Conservation (phyloP, 2,329 filamentous ascomycete species). For the Calonectria henricotiae region DNA sequence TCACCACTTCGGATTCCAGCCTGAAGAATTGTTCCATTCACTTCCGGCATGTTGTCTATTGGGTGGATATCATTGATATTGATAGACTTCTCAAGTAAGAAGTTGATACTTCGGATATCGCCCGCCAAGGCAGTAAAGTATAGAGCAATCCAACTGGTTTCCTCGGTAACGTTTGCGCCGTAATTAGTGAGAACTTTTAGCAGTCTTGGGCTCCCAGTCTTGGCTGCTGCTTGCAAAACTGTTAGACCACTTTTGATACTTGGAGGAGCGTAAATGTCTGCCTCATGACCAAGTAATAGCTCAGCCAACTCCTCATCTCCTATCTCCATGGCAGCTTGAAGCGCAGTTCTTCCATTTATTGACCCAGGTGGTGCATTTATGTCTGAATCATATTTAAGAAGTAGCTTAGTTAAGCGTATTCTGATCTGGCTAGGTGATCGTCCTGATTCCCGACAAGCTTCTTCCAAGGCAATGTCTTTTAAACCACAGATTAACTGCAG, state of each 20-base stretch:
- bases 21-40: no score
- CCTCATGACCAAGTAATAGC: neutral
- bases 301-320: neutral
- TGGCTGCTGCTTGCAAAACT: neutral
- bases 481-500: constrained; percentile 1
- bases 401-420: neutral
- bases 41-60: no score
- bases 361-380: neutral
- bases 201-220: neutral
- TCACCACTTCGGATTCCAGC: no score
- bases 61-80: no score
- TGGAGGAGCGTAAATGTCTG: neutral
- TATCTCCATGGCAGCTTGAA: neutral
- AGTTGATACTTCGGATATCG: no score
- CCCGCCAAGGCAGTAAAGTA: no score
- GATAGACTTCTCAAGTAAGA: no score
- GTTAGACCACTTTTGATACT: neutral
- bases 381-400: neutral
- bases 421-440: neutral
- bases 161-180: neutral
- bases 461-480: no score
- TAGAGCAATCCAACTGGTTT: no score
- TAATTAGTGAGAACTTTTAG: no score
- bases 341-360: neutral
- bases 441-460: no score